A percentile compares a stretch with the other conserved stretches of the same genome.
Evolutionary conservation across 306 rosid genomes (phyloP).

Genomic region (Malus sieversii): DNA sequence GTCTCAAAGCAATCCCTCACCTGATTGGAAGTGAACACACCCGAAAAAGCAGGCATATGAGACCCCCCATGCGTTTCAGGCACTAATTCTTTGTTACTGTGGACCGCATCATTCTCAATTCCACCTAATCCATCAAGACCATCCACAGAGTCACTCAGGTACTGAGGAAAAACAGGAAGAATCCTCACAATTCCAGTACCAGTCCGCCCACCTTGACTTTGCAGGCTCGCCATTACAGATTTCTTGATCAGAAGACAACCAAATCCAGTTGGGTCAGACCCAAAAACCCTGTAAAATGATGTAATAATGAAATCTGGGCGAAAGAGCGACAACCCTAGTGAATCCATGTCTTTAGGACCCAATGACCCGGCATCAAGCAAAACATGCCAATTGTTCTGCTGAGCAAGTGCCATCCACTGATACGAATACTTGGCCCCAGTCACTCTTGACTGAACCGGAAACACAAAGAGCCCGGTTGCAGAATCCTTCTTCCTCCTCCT

Average conservation of each 20-base stretch:
- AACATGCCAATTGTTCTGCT: constrained; percentile 98
- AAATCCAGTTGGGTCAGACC: constrained; percentile 91
- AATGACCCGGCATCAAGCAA: constrained; percentile 94
- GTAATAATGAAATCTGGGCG: constrained; percentile 89
- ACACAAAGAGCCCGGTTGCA: constrained; percentile 84
- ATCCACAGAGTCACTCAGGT: constrained; percentile 75
- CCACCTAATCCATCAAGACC: constrained; percentile 70
- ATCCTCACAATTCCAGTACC: constrained; percentile 97
- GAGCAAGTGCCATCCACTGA: constrained; percentile 99
- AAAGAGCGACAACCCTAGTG: constrained; percentile 91
- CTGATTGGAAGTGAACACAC: constrained; percentile 79
- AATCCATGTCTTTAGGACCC: constrained; percentile 99
- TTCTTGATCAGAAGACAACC: constrained; percentile 90
- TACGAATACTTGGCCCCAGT: constrained; percentile 97
- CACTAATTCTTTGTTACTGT: constrained; percentile 22
- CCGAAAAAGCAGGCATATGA: constrained; percentile 89
- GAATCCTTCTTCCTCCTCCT: constrained; percentile 90
- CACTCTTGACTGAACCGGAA: constrained; percentile 96
- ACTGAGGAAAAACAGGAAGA: constrained; percentile 75
- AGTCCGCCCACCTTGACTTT: constrained; percentile 77
- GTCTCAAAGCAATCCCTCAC: constrained; percentile 90
- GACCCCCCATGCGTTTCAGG: constrained; percentile 37
- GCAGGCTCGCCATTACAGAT: constrained; percentile 84
- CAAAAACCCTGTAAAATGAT: constrained; percentile 91
- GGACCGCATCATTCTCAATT: constrained; percentile 44